Conservation (phyloP, 169 alveolate species). For the Eimeria acervulina region DNA sequence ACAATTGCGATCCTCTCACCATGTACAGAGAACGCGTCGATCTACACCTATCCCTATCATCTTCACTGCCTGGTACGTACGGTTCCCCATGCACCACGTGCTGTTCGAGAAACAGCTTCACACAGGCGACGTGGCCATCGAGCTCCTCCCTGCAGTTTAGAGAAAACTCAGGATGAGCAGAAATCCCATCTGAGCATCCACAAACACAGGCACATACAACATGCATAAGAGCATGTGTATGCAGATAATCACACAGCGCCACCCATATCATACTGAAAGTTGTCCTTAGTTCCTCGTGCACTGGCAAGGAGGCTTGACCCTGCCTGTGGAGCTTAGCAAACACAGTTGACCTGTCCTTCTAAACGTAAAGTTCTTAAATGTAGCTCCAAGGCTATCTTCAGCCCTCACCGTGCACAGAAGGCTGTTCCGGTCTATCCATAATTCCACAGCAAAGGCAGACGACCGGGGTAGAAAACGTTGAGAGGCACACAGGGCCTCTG, state of each 20-base stretch:
- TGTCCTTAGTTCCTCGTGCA: not conserved
- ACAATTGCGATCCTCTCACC: slow-evolving; percentile 68
- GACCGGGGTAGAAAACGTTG: not conserved
- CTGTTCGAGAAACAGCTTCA: slow-evolving; percentile 81
- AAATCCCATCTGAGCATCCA: not conserved
- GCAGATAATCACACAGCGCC: not conserved
- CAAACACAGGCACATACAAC: not conserved
- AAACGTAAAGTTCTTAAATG: not conserved
- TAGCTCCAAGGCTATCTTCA: not conserved
- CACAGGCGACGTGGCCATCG: slow-evolving; percentile 81
- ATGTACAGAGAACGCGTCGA: slow-evolving; percentile 75
- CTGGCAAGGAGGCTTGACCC: not conserved
- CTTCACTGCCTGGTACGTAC: slow-evolving; percentile 81
- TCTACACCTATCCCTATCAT: slow-evolving; percentile 69
- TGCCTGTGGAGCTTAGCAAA: not conserved
- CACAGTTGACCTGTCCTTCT: not conserved
- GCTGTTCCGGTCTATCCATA: slow-evolving; percentile 14
- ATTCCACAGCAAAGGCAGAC: not conserved
- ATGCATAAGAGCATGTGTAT: not conserved
- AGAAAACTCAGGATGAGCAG: slow-evolving; percentile 39
- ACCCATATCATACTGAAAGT: not conserved
- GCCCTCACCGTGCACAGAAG: slow-evolving; percentile 16
- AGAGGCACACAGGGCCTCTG: not conserved
- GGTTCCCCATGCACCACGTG: slow-evolving; percentile 81
- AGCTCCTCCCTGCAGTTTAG: slow-evolving; percentile 83